Base-by-base conservation (phyloP, 2,329 filamentous ascomycete genomes). In the Teratosphaeria nubilosa region DNA sequence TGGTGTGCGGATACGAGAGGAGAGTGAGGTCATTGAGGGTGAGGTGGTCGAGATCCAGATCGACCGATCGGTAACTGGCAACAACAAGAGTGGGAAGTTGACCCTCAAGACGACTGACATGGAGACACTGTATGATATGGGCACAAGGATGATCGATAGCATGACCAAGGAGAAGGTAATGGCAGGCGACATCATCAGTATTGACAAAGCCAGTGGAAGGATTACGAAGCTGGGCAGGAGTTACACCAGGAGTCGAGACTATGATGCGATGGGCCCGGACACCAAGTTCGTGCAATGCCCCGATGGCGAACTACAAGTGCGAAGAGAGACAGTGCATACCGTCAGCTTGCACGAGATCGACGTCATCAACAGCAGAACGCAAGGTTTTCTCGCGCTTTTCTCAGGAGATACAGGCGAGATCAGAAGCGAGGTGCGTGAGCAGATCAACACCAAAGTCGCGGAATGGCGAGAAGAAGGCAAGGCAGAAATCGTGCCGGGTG, bases 381-480 rank as follows among this genome's bases (percentile, higher is more conserved):
- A 99, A 76, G 94, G 94, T 34, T 99, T 99, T 76, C 78, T 99
- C 30, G 94, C 94, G 10, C 86, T 99, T 20, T 99, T 99, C 77
- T 96, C 92, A 0, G 94, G 94, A 63, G 94, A 99, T 74, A 99
- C 94, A 1, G 94, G 94, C 66, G 94, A 99, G 79, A 99, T 99
- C 68, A 83, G 94, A 69, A 95, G 90, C 73, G 94, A 99, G 75
- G 92, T 99, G 62, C 86, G 94, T 58, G 92, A 97, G 73, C 94
- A 99, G 78, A 99, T 99, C 80, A 95, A 99, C 78, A 96, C 90
- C 66, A 99, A 99, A 76, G 91, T 99, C 1, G 91, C 87, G 53
- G 94, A 99, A 76, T 99, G 94, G 94, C 96, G 95, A 76, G 94
- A 99, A 75, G 94, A 99, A 76, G 94, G 94, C 76, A 99, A 99